Evolutionary conservation across 169 alveolate species (phyloP), one percentile per base, ranked within the genome.

Genomic region (Cryptosporidium ryanae): DNA sequence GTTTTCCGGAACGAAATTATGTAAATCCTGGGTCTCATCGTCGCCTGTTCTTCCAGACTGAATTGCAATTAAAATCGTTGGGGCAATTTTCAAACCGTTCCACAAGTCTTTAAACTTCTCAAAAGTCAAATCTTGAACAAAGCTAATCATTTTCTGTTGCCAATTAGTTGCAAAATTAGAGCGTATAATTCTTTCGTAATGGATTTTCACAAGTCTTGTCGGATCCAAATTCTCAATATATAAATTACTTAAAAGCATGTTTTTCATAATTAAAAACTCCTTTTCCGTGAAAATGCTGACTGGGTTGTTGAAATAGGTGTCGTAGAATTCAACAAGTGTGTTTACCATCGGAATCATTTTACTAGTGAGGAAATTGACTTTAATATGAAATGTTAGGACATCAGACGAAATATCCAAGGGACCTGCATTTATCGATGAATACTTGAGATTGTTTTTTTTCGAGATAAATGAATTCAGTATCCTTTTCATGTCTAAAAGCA

Each of bases 1-100:
- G 2, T 65, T 65, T 13, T 68, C 55, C 10, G 83, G 83, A 32
- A 68, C 83, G 32, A 68, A 68, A 23, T 49, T 64, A 5, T 59
- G 38, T 29, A 68, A 25, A 23, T 55, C 44, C n/a, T 21, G 38
- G 10, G 27, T 18, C 8, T 55, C 66, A 8, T 68, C 83, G 27
- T 68, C 43, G 4, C 55, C 43, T 3, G 29, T 27, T 25, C 83
- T 68, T 1, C 55, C 55, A 2, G 83, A 68, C 23, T 68, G 67
- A 38, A 68, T 31, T 15, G 54, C 83, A n/a, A 68, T 29, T 13
- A 68, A 31, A 54, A 68, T 48, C 17, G 83, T 68, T 0, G 83
- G 83, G 7, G 83, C 83, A 13, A 23, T 32, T 54, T 27, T 68
- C 18, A 68, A 68, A 3, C 34, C 21, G 0, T 12, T 32, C 83